A percentile compares a stretch with the other conserved stretches of the same genome.
Conservation (phyloP, 371 early-diverging fungal genomes). For the Apophysomyces elegans region DNA sequence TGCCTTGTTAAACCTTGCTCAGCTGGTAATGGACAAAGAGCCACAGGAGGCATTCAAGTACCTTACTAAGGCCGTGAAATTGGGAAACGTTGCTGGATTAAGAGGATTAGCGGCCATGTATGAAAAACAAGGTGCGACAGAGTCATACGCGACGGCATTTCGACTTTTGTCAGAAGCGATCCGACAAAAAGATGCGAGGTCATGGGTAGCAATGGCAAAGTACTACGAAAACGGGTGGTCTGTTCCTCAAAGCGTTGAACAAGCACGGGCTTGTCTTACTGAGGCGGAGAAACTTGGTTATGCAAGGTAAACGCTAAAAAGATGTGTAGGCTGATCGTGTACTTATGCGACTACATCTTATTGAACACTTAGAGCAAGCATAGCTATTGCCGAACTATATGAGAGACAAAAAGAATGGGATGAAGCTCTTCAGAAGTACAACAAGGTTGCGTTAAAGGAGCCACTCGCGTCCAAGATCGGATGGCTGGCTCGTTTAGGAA, state of each 20-base stretch:
- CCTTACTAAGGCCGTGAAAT: conserved; percentile 48
- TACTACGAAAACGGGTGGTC: conserved; percentile 34
- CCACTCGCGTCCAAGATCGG: conserved; percentile 16
- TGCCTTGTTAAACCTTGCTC: conserved; percentile 40
- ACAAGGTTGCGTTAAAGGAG: conserved; percentile 10
- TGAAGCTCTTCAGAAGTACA: conserved; percentile 20
- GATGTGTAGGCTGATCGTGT: neutral
- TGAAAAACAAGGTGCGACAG: conserved; percentile 42
- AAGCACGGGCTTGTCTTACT: conserved; percentile 30
- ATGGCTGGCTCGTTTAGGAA: conserved; percentile 21
- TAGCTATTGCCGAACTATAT: conserved; percentile 21
- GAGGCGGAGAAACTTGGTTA: conserved; percentile 31
- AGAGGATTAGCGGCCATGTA: conserved; percentile 45
- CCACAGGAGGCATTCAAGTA: conserved; percentile 20
- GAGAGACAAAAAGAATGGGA: conserved; percentile 15
- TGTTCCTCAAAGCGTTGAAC: conserved; percentile 14
- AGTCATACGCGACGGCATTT: conserved; percentile 68
- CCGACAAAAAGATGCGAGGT: conserved; percentile 14
- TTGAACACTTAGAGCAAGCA: conserved; percentile 22
- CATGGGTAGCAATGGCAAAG: conserved; percentile 27
- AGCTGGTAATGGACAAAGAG: conserved; percentile 20
- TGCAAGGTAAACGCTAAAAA: conserved; percentile 26
- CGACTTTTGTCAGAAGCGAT: conserved; percentile 68
- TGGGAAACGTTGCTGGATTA: conserved; percentile 47
- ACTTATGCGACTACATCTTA: neutral